Evolutionary conservation across 2,329 filamentous ascomycete genomes (phyloP), one percentile per base, ranked within the genome.

Genomic region (Epichloe hybrida): DNA sequence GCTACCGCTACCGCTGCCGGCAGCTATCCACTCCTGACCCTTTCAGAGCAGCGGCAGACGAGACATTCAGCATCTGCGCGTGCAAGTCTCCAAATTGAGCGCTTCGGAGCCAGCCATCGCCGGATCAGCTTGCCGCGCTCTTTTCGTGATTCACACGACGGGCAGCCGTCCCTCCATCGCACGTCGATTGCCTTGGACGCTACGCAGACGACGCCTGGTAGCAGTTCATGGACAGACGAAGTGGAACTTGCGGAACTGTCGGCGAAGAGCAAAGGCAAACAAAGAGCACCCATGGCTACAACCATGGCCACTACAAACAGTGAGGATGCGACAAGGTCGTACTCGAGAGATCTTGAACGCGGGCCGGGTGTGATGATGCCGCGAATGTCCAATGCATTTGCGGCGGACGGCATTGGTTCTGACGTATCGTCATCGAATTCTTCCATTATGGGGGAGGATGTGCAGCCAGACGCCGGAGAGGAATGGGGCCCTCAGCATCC

Each of bases 401-500:
- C 69, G 41, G 68, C 72, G 1, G 74, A 74, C 21, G 75, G 69
- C 54, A 74, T 79, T 36, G 76, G 74, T 37, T 78, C 76, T 0
- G 71, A 72, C 51, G 64, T 79, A 20, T 80, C 76, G 0, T 79
- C 76, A 7, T 73, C 72, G 47, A 68, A 80, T 59, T 80, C 77
- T 11, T 80, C 77, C 23, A 81, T 81, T 39, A 75, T 81, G 72
- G 78, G 78, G 78, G 78, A 81, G 35, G 77, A 83, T 46, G 75
- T 85, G 36, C 77, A 82, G 47, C 75, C 78, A 21, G 82, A 81
- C 31, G 74, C 82, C 49, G 84, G 86, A 55, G 81, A 88, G 48
- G 81, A 88, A 66, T 98, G 93, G 93, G 91, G 93, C 0, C 89
- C 90, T 13, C 81, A 85, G 40, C 93, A 98, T 64, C 91, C 93